Percentiles rank a stretch among this genome's conserved stretches.
These are phyloP conservation scores for Hanseniaspora lindneri DNA, from an alignment of 805 yeast species.

Conservation along the genomic window DNA sequence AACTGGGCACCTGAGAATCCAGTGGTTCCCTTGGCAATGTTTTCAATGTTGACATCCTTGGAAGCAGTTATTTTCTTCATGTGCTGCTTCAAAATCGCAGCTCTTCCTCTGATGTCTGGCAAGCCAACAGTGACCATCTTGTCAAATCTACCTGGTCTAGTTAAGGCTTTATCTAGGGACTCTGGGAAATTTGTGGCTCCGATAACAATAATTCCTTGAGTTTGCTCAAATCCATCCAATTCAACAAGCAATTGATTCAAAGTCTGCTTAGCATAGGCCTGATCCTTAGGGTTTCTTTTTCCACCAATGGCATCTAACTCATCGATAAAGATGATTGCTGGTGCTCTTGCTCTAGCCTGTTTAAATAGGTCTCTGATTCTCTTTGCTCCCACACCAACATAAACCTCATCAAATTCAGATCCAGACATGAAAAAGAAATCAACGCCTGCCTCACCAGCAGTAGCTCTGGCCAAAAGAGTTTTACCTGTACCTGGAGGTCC, in stretches of 20 bases:
- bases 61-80: conserved; percentile 82
- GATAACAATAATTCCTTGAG: conserved; percentile 85
- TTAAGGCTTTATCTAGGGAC: conserved; percentile 87
- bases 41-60: conserved; percentile 71
- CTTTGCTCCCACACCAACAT: conserved; percentile 98
- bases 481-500: conserved; percentile 99
- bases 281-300: conserved; percentile 92
- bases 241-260: conserved; percentile 91
- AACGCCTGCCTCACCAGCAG: conserved; percentile 98
- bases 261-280: conserved; percentile 96
- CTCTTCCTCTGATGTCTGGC: conserved; percentile 96
- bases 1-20: conserved; percentile 98
- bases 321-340: conserved; percentile 93
- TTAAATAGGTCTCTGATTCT: conserved; percentile 87
- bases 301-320: conserved; percentile 99
- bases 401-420: conserved; percentile 93
- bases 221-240: conserved; percentile 87
- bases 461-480: conserved; percentile 89
- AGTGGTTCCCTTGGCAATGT: conserved; percentile 93
- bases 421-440: conserved; percentile 98
- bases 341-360: conserved; percentile 89
- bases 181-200: conserved; percentile 99
- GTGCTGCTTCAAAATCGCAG: conserved; percentile 83
- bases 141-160: conserved; percentile 97
- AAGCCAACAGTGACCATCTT: conserved; percentile 88